Conservation (phyloP, 2,329 filamentous ascomycete genomes). For the Myotisia sp. region DNA sequence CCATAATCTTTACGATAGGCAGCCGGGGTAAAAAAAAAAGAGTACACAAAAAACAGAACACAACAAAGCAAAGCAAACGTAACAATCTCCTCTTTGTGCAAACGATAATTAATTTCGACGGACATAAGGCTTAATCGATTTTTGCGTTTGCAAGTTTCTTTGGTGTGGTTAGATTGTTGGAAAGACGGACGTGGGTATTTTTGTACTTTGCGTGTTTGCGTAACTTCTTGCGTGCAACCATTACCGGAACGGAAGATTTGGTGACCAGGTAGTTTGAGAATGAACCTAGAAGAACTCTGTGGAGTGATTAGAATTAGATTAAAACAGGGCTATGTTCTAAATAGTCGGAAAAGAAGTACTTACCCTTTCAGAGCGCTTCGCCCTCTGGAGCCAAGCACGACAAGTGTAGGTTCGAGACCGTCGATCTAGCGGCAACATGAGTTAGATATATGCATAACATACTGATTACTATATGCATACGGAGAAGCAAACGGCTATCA, state of each 20-base stretch:
- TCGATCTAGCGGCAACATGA: conserved; percentile 51
- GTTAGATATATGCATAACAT: not conserved
- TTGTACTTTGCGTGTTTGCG: conserved; percentile 76
- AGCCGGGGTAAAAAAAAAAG: not conserved
- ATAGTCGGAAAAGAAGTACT: conserved; percentile 26
- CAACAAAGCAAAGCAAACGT: not conserved
- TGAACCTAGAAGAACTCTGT: conserved; percentile 78
- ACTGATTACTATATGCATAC: not conserved
- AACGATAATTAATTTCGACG: not conserved
- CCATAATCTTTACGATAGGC: not conserved
- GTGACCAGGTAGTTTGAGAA: conserved; percentile 97
- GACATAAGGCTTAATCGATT: conserved; percentile 46
- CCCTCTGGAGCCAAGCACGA: conserved; percentile 82
- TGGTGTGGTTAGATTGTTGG: conserved; percentile 52
- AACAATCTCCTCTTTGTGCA: not conserved
- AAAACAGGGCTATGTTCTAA: too few relatives aligned
- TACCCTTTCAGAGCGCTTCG: conserved; percentile 87
- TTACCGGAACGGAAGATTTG: conserved; percentile 91
- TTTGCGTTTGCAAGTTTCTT: conserved; percentile 57
- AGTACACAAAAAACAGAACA: not conserved
- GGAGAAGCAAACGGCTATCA: too few relatives aligned
- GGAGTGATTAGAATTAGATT: not conserved
- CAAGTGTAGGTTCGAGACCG: conserved; percentile 74
- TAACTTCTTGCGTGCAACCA: conserved; percentile 87
- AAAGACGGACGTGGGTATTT: conserved; percentile 53